Evolutionary conservation across 2,329 filamentous ascomycete genomes (phyloP), one percentile per base, ranked within the genome.

Genomic region (Bipolaris zeicola): DNA sequence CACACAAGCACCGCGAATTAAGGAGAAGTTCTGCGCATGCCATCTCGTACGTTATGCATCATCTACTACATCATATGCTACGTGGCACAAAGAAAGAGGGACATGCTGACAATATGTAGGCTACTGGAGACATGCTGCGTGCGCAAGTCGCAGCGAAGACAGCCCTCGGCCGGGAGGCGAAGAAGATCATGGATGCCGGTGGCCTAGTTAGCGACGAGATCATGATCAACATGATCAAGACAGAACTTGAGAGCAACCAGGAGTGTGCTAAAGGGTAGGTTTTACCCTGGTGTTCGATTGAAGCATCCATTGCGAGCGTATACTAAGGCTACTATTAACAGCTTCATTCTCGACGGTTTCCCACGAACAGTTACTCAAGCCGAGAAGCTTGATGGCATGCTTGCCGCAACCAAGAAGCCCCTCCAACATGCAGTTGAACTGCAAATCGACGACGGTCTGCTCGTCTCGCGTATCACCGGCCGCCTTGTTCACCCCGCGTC

Each of bases 121-220:
- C 95, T 63, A 99, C 95, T 58, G 95, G 95, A 78, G 95, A 99
- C 81, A 99, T 99, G 95, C 87, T 99, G 74, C 92, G 95, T 74
- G 96, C 93, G 67, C 95, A 99, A 80, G 95, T 99, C 75, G 90
- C 94, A 65, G 96, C 96, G 82, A 97, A 98, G 88, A 99, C 95
- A 55, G 81, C 90, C 58, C 87, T 99, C 65, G 95, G 95, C 69
- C 87, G 90, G 76, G 92, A 97, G 83, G 95, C 95, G 66, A 99
- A 99, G 89, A 98, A 98, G 88, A 99, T 99, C 79, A 99, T 99
- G 95, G 95, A 99, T 76, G 90, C 94, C 77, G 95, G 95, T 71
- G 94, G 94, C 68, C 87, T 99, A 57, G 95, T 99, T 77, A 96
- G 92, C 79, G 95, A 99, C 79, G 94, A 98, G 77, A 99, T 99